phyloP scores from a whole-genome alignment of 345 rosid species.

The Pseudoturritis turrita region DNA sequence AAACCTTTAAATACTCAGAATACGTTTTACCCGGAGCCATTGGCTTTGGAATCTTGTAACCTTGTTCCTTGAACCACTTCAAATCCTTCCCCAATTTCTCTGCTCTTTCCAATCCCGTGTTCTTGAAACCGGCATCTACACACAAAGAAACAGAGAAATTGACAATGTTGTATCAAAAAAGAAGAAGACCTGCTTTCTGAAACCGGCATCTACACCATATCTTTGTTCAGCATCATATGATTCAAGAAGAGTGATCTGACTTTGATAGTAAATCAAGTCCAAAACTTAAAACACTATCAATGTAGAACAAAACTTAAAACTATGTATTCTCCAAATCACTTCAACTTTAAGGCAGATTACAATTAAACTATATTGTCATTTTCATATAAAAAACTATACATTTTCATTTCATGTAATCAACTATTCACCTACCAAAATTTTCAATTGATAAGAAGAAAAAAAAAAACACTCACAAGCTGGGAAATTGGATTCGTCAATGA shows the following conservation, averaged over 20 bases:
- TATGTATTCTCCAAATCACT: too few relatives aligned
- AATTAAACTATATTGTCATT: too few relatives aligned
- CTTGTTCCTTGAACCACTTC: slow-evolving; percentile 83
- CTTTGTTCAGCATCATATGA: too few relatives aligned
- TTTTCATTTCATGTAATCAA: too few relatives aligned
- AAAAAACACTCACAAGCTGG: slow-evolving; percentile 55
- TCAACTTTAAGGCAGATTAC: neutral
- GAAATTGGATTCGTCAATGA: slow-evolving; percentile 46
- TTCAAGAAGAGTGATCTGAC: too few relatives aligned
- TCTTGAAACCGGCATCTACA: slow-evolving; percentile 77
- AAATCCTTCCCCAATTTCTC: slow-evolving; percentile 61
- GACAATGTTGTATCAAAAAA: too few relatives aligned
- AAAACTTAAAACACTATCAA: neutral
- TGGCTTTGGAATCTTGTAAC: slow-evolving; percentile 54
- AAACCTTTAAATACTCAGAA: slow-evolving; percentile 49
- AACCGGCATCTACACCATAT: too few relatives aligned
- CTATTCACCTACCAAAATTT: too few relatives aligned
- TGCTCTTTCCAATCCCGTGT: slow-evolving; percentile 84
- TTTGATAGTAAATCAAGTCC: too few relatives aligned
- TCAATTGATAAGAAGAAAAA: too few relatives aligned
- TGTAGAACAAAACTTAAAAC: neutral
- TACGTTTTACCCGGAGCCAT: slow-evolving; percentile 60
- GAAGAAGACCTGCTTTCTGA: too few relatives aligned
- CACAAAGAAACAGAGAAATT: neutral
- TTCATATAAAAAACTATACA: too few relatives aligned